Evolutionary conservation across 306 rosid species (phyloP), one percentile per base, ranked within the genome.

Genomic region (Cicer pinnatifidum): DNA sequence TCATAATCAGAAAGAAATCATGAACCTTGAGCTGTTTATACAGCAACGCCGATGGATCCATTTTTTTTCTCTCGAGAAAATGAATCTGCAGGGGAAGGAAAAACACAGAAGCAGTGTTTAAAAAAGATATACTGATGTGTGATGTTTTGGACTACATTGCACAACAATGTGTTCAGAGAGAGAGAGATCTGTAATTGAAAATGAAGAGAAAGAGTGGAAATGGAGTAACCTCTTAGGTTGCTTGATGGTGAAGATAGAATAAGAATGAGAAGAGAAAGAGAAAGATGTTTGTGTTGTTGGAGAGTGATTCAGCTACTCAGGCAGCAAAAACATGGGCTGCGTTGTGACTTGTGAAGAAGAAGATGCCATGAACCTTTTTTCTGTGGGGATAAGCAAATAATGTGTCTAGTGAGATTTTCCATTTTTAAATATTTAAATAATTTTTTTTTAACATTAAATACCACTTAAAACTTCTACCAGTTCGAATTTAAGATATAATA

Each of bases 1-100:
- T 69, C 74, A 23, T 35, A 16, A 70, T 70, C 41, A 7, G 81
- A 46, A 11, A 75, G 63, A 75, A 69, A 70, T 70, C 11, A 75
- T 58, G 37, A 63, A 81, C 84, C 81, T 81, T 81, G 81, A 81
- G 84, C 17, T 81, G 64, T 48, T 51, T 56, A 75, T 62, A 81
- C 44, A 81, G 47, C 54, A 46, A 43, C 7, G 53, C 41, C 5
- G 66, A 52, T 1, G 76, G 64, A 81, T 75, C 84, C 84, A 81
- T 75, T 38, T 61, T 56, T 38, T 60, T 69, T 50, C 5, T 28
- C 3, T 28, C 11, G 44, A 9, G 67, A 61, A 48, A 67, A 59
- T 6, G 76, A 60, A 80, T 50, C 76, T 80, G 72, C 67, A 28
- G 6, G 15, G 10, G 52, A 46, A 40, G 9, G 12, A 9, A 28